Evolutionary conservation across 805 yeast genomes (phyloP).

Genomic region (Wickerhamiella qilinensis): DNA sequence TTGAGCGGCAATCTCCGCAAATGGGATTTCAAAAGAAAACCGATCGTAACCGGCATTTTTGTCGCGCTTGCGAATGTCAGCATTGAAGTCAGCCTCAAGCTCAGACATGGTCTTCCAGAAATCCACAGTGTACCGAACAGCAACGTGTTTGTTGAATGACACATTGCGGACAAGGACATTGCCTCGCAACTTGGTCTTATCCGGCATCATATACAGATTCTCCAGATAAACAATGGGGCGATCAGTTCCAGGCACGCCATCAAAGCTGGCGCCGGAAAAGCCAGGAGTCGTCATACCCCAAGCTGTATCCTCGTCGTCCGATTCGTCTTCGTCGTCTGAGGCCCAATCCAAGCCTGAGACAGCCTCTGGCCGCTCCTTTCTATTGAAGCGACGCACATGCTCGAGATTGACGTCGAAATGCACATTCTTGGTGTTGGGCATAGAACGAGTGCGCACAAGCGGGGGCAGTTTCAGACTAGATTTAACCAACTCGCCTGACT

Average conservation of each 20-base stretch:
- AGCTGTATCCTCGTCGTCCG: slow-evolving; percentile 17
- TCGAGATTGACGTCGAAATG: slow-evolving; percentile 52
- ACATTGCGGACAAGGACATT: slow-evolving; percentile 65
- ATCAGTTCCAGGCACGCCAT: slow-evolving; percentile 9
- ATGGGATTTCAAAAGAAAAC: slow-evolving; percentile 44
- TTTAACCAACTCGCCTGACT: slow-evolving; percentile 75
- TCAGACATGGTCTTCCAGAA: slow-evolving; percentile 64
- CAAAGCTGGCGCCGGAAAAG: slow-evolving; percentile 13
- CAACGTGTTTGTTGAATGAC: slow-evolving; percentile 49
- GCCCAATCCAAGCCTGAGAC: slow-evolving; percentile 39
- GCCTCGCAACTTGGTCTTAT: slow-evolving; percentile 46
- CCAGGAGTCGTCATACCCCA: slow-evolving; percentile 22
- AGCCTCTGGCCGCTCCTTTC: slow-evolving; percentile 59
- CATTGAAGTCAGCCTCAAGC: slow-evolving; percentile 43
- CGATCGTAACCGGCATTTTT: slow-evolving; percentile 34
- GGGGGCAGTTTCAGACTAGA: slow-evolving; percentile 41
- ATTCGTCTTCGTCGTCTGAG: slow-evolving; percentile 30
- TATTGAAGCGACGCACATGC: slow-evolving; percentile 55
- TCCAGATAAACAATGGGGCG: slow-evolving; percentile 44
- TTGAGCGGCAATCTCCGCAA: slow-evolving; percentile 9
- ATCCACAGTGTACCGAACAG: slow-evolving; percentile 60
- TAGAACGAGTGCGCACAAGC: slow-evolving; percentile 22
- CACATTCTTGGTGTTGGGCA: slow-evolving; percentile 39
- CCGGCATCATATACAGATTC: slow-evolving; percentile 39
- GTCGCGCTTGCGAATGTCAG: slow-evolving; percentile 27